Percentiles rank a stretch among this genome's conserved stretches.
phyloP scores from a whole-genome alignment of 1,139 yeast species.

The Candida dubliniensis region DNA sequence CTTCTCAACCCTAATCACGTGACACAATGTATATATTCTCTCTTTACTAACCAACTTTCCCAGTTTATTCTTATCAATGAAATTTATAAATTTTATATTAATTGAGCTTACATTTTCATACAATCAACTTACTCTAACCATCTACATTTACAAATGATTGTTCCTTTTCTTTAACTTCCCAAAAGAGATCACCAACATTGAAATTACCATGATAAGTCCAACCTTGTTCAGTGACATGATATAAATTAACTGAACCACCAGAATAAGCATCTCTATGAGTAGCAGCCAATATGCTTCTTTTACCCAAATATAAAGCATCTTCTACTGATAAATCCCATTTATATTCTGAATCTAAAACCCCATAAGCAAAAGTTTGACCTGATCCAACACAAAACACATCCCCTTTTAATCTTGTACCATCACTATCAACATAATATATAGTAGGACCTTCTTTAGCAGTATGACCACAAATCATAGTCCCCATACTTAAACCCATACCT shows the following conservation, averaged over 20 bases:
- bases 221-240: slow-evolving; percentile 89
- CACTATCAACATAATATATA: slow-evolving; percentile 93
- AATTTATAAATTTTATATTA: neutral
- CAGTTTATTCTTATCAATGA: neutral
- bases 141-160: slow-evolving; percentile 88
- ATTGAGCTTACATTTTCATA: neutral
- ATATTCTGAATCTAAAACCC: slow-evolving; percentile 91
- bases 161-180: slow-evolving; percentile 88
- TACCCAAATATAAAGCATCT: slow-evolving; percentile 91
- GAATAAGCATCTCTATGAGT: slow-evolving; percentile 98
- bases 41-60: neutral
- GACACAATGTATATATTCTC: neutral
- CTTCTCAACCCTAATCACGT: neutral
- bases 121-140: slow-evolving; percentile 35
- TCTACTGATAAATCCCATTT: slow-evolving; percentile 88
- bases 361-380: slow-evolving; percentile 99
- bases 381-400: slow-evolving; percentile 97
- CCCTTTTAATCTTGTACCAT: slow-evolving; percentile 94
- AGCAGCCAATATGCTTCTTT: slow-evolving; percentile 94
- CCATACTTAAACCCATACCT: slow-evolving; percentile 99
- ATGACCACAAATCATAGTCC: slow-evolving; percentile 98
- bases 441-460: slow-evolving; percentile 96
- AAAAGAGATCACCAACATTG: slow-evolving; percentile 87
- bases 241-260: slow-evolving; percentile 93
- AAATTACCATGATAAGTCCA: slow-evolving; percentile 96